These are phyloP conservation scores for Pinus tabuliformis DNA, from an alignment of 75 land plant species.

Conservation along the genomic window DNA sequence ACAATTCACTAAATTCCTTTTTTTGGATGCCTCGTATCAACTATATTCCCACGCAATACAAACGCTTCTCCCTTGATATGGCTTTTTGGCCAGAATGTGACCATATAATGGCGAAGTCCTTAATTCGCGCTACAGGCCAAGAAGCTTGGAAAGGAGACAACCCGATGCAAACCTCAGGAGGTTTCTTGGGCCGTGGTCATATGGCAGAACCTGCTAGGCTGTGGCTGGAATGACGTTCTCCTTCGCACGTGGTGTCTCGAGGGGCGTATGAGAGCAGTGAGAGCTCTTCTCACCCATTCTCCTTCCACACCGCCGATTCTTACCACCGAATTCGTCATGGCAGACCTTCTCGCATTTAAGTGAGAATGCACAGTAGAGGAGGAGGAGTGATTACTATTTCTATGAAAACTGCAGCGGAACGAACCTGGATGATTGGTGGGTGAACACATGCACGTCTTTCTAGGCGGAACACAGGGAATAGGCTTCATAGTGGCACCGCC, in stretches of 20 bases:
- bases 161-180: too few relatives aligned
- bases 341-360: constrained; percentile 38
- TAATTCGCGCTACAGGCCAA: too few relatives aligned
- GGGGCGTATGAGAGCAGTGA: constrained; percentile 51
- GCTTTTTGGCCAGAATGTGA: too few relatives aligned
- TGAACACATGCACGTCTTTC: constrained; percentile 47
- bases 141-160: too few relatives aligned
- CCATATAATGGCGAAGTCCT: too few relatives aligned
- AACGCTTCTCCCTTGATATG: too few relatives aligned
- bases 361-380: constrained; percentile 15
- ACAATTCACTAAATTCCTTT: too few relatives aligned
- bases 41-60: too few relatives aligned
- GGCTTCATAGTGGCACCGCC: neutral
- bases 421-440: constrained; percentile 61
- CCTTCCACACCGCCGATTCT: constrained; percentile 62
- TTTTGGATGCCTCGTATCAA: too few relatives aligned
- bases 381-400: constrained; percentile 1
- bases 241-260: constrained; percentile 44
- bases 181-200: too few relatives aligned
- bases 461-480: constrained; percentile 2
- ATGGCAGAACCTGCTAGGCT: too few relatives aligned
- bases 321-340: constrained; percentile 60
- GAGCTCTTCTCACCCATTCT: constrained; percentile 40
- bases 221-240: too few relatives aligned
- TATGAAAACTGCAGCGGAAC: constrained; percentile 45